Evolutionary conservation across 202 grass and related monocot genomes (phyloP).

Genomic region (Miscanthus sacchariflorus): DNA sequence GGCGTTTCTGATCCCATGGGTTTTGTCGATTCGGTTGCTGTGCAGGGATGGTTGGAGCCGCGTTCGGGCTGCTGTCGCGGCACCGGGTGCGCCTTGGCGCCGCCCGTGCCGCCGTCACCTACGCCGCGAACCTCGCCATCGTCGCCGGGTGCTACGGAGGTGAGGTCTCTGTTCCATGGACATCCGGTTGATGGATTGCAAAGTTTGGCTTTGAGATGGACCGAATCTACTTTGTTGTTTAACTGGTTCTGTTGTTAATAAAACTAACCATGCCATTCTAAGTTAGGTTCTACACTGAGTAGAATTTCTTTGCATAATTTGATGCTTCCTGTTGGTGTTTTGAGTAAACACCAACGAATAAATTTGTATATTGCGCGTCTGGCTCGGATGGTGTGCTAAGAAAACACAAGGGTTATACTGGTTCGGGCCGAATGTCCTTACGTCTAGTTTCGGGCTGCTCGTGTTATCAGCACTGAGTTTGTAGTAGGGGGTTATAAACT

Average conservation of each 20-base stretch:
- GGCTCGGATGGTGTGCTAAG: too few relatives aligned
- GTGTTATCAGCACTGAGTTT: too few relatives aligned
- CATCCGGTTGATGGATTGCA: not conserved
- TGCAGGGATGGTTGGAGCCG: constrained; percentile 66
- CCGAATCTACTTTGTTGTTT: not conserved
- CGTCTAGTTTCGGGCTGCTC: too few relatives aligned
- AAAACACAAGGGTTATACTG: too few relatives aligned
- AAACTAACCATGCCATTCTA: not conserved
- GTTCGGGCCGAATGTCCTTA: too few relatives aligned
- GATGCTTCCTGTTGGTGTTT: not conserved
- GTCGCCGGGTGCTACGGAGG: constrained; percentile 81
- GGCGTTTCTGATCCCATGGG: constrained; percentile 35
- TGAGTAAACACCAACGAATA: too few relatives aligned
- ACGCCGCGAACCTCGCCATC: constrained; percentile 71
- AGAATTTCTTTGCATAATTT: not conserved
- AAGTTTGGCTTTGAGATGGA: not conserved
- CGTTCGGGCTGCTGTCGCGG: constrained; percentile 63
- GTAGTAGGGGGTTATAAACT: too few relatives aligned
- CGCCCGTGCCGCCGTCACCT: constrained; percentile 48
- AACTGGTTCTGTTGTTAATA: not conserved
- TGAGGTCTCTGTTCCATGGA: constrained; percentile 40
- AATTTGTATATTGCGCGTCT: too few relatives aligned
- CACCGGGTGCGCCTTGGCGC: constrained; percentile 64
- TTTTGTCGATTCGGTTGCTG: constrained; percentile 31
- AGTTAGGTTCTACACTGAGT: not conserved